These are phyloP conservation scores for Septoria linicola DNA, from an alignment of 2,329 filamentous ascomycete species.

Conservation along the genomic window DNA sequence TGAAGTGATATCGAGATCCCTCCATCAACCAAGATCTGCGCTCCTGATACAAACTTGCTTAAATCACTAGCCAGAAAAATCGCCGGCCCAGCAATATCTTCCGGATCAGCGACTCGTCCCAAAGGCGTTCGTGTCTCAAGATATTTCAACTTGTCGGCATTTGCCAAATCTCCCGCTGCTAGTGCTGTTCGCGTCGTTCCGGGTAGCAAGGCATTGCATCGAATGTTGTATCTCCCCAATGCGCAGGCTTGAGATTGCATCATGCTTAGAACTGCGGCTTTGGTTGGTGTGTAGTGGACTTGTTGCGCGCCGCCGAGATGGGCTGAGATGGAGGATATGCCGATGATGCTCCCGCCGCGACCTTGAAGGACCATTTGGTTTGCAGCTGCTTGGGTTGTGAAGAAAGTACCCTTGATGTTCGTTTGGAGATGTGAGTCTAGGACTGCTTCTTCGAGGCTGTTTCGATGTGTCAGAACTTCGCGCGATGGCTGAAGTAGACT, in stretches of 20 bases:
- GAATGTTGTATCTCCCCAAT: slow-evolving; percentile 69
- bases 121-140: slow-evolving; percentile 80
- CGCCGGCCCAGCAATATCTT: slow-evolving; percentile 76
- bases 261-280: slow-evolving; percentile 74
- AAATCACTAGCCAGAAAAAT: slow-evolving; percentile 79
- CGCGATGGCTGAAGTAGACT: too few relatives aligned
- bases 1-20: slow-evolving; percentile 17
- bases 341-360: slow-evolving; percentile 75
- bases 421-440: slow-evolving; percentile 69
- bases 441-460: slow-evolving; percentile 63
- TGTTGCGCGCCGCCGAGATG: slow-evolving; percentile 75
- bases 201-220: slow-evolving; percentile 79
- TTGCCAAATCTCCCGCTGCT: slow-evolving; percentile 74
- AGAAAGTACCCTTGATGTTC: slow-evolving; percentile 83
- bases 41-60: slow-evolving; percentile 61
- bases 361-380: slow-evolving; percentile 72
- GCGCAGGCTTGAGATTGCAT: slow-evolving; percentile 83
- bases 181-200: slow-evolving; percentile 81
- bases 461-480: neutral
- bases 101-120: slow-evolving; percentile 66
- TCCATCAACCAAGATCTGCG: slow-evolving; percentile 16
- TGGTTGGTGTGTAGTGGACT: slow-evolving; percentile 84
- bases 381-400: slow-evolving; percentile 79
- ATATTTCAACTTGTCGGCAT: slow-evolving; percentile 68
- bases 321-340: slow-evolving; percentile 70